Conservation (phyloP, 176 grass and related monocot genomes). For the Pontederia crassipes region DNA sequence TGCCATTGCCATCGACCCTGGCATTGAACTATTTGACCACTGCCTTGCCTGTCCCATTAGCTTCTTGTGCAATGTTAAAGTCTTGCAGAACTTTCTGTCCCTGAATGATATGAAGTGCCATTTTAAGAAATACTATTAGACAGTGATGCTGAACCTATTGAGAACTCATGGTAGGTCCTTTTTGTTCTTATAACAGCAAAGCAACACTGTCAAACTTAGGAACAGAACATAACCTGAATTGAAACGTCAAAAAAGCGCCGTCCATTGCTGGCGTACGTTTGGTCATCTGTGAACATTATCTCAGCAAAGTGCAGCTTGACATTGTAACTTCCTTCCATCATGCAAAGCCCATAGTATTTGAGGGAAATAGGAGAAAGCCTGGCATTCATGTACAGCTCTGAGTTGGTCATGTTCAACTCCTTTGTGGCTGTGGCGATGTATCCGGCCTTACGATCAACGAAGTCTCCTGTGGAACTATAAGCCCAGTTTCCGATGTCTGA, state of each 20-base stretch:
- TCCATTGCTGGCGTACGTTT: slow-evolving; percentile 10
- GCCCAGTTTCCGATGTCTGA: slow-evolving; percentile 13
- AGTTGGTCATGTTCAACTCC: neutral
- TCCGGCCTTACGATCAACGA: neutral
- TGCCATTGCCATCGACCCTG: slow-evolving; percentile 14
- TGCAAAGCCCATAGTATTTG: slow-evolving; percentile 16
- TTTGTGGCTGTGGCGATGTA: neutral
- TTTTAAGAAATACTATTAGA: neutral
- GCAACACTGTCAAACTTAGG: neutral
- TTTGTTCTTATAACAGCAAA: neutral
- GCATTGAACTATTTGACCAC: neutral
- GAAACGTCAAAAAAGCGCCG: slow-evolving; percentile 13
- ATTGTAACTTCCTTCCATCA: slow-evolving; percentile 9
- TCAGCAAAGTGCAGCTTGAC: slow-evolving; percentile 17
- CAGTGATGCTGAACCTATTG: neutral
- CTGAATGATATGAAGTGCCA: neutral
- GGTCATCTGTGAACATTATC: slow-evolving; percentile 15
- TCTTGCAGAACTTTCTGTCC: slow-evolving; percentile 8
- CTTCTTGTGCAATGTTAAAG: slow-evolving; percentile 16
- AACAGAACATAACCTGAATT: slow-evolving; percentile 15
- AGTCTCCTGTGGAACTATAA: slow-evolving; percentile 15
- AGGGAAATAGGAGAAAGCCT: slow-evolving; percentile 10
- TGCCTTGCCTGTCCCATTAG: slow-evolving; percentile 12
- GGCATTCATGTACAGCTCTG: slow-evolving; percentile 9
- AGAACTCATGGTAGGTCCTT: too few relatives aligned